phyloP scores from a whole-genome alignment of 352 stramenopile species.

The Pythium inflatum region DNA sequence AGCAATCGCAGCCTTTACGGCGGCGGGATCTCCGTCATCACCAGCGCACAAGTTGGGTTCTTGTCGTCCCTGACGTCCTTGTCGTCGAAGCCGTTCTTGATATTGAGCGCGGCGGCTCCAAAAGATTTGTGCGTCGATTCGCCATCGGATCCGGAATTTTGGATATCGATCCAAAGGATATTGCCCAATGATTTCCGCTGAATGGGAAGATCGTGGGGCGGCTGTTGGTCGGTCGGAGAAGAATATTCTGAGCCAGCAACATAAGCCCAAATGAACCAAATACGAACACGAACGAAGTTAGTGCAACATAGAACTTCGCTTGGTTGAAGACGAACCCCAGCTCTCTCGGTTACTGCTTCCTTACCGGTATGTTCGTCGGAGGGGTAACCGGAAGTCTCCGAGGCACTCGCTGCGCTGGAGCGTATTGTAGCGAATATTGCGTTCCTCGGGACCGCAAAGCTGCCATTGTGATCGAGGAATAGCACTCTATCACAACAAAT shows the following conservation, averaged over 20 bases:
- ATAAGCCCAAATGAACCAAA: neutral
- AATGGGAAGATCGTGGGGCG: neutral
- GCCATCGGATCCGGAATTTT: too few relatives aligned
- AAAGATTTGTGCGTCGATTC: neutral
- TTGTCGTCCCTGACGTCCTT: too few relatives aligned
- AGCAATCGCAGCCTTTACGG: neutral
- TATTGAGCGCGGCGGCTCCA: neutral
- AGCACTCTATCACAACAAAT: too few relatives aligned
- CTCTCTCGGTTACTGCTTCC: neutral
- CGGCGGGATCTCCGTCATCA: neutral
- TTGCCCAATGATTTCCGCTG: neutral
- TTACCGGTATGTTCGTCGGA: constrained; percentile 1
- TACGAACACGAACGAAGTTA: neutral
- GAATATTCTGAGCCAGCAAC: neutral
- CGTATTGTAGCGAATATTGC: too few relatives aligned
- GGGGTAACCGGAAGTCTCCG: too few relatives aligned
- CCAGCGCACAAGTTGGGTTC: too few relatives aligned
- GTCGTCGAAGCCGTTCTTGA: neutral
- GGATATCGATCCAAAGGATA: neutral
- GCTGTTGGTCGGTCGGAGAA: neutral
- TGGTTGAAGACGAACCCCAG: neutral
- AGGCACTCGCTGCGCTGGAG: too few relatives aligned
- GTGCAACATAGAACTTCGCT: neutral
- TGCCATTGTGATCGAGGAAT: too few relatives aligned
- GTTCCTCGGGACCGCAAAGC: too few relatives aligned